A percentile compares a stretch with the other conserved stretches of the same genome.
Conservation (phyloP, 2,329 filamentous ascomycete genomes). For the Didymella arachidicola region DNA sequence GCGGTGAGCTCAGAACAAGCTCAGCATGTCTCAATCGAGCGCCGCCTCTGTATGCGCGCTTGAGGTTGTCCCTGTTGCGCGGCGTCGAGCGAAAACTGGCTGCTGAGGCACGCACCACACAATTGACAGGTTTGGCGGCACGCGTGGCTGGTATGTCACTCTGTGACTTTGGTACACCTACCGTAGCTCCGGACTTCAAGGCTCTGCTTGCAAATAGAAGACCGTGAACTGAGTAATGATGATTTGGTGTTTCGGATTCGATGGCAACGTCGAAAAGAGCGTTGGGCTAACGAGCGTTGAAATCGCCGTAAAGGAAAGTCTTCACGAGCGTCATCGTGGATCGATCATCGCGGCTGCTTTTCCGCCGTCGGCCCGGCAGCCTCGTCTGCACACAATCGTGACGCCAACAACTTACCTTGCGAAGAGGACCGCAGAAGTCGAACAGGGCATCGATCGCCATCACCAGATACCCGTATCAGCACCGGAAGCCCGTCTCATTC, state of each 20-base stretch:
- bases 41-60: constrained; percentile 15
- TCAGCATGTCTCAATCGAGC: constrained; percentile 11
- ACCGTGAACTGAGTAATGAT: not conserved
- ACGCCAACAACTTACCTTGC: constrained; percentile 15
- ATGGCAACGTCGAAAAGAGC: constrained; percentile 1
- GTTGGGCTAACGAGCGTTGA: constrained; percentile 22
- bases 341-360: constrained; percentile 6
- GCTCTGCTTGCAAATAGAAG: not conserved
- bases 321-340: constrained; percentile 14
- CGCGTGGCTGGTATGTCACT: constrained; percentile 4
- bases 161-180: constrained; percentile 9
- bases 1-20: constrained; percentile 12
- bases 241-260: not conserved
- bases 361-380: constrained; percentile 21
- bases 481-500: constrained; percentile 1
- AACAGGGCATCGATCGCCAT: constrained; percentile 10
- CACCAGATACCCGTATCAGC: constrained; percentile 2
- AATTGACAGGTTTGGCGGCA: constrained; percentile 12
- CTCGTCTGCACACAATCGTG: constrained; percentile 13
- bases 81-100: constrained; percentile 9
- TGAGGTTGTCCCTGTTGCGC: constrained; percentile 11
- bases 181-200: constrained; percentile 1
- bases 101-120: constrained; percentile 7
- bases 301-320: constrained; percentile 4
- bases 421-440: constrained; percentile 1